Conservation (phyloP, 768 basidiomycete genomes). For the Tylopilus balloui region DNA sequence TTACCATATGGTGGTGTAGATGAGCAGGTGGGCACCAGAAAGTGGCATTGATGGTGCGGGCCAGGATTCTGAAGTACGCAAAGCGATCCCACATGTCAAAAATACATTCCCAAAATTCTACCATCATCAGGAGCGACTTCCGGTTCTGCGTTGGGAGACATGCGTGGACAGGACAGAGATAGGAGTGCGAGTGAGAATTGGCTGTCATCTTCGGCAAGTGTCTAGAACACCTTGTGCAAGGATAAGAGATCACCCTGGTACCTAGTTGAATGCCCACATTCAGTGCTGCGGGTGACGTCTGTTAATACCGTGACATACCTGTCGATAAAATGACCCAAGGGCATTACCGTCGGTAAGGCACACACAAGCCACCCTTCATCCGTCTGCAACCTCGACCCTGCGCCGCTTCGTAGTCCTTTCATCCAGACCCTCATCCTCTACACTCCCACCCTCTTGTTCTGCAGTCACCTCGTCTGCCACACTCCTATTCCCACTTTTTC, state of each 20-base stretch:
- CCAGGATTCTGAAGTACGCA: too few relatives aligned
- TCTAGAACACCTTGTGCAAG: background rate
- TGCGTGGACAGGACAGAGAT: background rate
- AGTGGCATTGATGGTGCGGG: too few relatives aligned
- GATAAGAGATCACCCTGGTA: background rate
- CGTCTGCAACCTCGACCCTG: slow-evolving; percentile 5
- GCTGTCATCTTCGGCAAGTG: background rate
- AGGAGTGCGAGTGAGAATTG: background rate
- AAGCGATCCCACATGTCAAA: too few relatives aligned
- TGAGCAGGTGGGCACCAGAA: too few relatives aligned
- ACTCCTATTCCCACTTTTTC: background rate
- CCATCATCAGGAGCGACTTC: too few relatives aligned
- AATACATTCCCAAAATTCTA: too few relatives aligned
- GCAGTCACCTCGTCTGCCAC: background rate
- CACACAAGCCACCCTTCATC: background rate
- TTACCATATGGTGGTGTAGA: too few relatives aligned
- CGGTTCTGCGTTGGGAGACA: too few relatives aligned
- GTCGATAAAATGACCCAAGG: background rate
- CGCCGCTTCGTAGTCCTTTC: slow-evolving; percentile 15
- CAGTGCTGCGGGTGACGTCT: background rate
- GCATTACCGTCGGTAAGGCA: background rate
- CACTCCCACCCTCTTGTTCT: background rate
- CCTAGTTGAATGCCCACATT: background rate
- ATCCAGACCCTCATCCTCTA: slow-evolving; percentile 1
- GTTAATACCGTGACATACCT: background rate